Conservation (phyloP, 2,329 filamentous ascomycete genomes). For the Aspergillus ustus region DNA sequence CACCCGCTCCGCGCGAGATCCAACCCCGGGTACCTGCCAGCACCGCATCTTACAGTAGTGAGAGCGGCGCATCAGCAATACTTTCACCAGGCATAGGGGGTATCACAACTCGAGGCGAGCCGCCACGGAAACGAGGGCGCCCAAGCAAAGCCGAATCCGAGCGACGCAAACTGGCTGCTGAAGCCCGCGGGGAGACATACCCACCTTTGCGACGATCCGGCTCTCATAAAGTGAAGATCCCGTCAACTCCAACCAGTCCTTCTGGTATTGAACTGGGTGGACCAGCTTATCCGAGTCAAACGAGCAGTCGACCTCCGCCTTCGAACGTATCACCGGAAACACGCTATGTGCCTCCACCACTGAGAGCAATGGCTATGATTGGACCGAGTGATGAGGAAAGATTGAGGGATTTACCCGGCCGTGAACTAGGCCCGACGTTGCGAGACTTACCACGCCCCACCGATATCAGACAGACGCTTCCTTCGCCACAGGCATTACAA, state of each 20-base stretch:
- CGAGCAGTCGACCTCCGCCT: conserved; percentile 18
- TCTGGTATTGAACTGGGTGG: conserved; percentile 27
- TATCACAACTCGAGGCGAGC: conserved; percentile 33
- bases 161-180: conserved; percentile 42
- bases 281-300: conserved; percentile 26
- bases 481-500: conserved; percentile 36
- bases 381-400: conserved; percentile 24
- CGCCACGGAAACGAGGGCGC: conserved; percentile 48
- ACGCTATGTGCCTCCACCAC: conserved; percentile 26
- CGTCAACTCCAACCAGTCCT: conserved; percentile 39
- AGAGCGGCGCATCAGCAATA: conserved; percentile 38
- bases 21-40: conserved; percentile 45
- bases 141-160: conserved; percentile 49
- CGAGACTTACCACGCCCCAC: conserved; percentile 35
- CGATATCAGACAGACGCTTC: conserved; percentile 35
- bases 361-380: conserved; percentile 23
- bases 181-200: conserved; percentile 45
- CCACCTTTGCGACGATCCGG: conserved; percentile 38
- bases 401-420: conserved; percentile 26
- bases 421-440: conserved; percentile 27
- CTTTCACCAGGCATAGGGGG: conserved; percentile 41
- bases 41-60: conserved; percentile 38
- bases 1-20: conserved; percentile 43
- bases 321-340: conserved; percentile 25
- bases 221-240: conserved; percentile 32